Base-by-base conservation (phyloP, 1,284 basidiomycete species). In the Cryptococcus wingfieldii region DNA sequence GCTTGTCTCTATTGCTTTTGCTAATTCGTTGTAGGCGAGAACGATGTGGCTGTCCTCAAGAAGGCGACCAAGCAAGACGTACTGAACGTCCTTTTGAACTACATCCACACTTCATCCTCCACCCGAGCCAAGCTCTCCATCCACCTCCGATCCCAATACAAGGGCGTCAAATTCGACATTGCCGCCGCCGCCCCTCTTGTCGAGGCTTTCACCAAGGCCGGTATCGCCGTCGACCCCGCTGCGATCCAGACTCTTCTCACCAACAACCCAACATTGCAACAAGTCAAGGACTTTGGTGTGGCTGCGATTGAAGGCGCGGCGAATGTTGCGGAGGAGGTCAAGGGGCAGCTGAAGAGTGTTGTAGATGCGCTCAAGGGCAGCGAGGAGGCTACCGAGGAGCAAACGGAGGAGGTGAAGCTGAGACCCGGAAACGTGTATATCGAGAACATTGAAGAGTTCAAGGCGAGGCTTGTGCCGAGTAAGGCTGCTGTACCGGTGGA, bases 71-170 rank as follows among this genome's bases (percentile, higher is more conserved):
- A 91, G 77, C 77, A 84, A 7, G 89, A 97, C 27, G 81, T 98
- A 38, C 61, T 90, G n/a, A 72, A 81, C 6, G 77, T 97, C 51
- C 93, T 91, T 81, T 79, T 83, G 59, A 78, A 80, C 25, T 81
- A 82, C 55, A 83, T 91, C 46, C 86, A 92, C 72, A 87, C 87
- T 1, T 82, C 82, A 1, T 89, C 88, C 0, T 62, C 79, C 31
- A 81, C 79, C 2, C 84, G 90, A 43, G 80, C 85, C 38, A 95
- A 95, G 74, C 76, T 95, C 28, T 90, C 91, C 0, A 78, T 91
- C 16, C 92, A 96, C 66, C 78, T 90, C 72, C 78, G 80, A 48
- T 90, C 90, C 5, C 84, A 85, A 66, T 64, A 62, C 61, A 60
- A 63, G 46, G 65, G 66, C 37, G 47, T 67, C 57, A 84, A 83